A percentile compares a stretch with the other conserved stretches of the same genome.
Evolutionary conservation across 441 rosid genomes (phyloP).

Genomic region (Macaranga tanarius): DNA sequence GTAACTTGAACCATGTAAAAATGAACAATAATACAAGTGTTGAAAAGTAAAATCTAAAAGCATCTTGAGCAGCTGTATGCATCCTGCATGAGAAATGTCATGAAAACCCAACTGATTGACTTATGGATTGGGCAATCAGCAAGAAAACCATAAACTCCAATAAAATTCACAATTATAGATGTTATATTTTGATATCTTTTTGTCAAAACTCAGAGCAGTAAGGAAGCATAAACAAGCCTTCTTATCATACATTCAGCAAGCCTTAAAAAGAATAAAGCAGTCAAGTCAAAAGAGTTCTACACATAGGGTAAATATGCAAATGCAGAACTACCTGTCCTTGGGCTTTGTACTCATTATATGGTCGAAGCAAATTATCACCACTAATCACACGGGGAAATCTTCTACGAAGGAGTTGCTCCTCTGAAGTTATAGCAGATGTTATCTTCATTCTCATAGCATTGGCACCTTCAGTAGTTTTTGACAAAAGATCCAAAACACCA

Average conservation of each 20-base stretch:
- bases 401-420: constrained; percentile 93
- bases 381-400: constrained; percentile 90
- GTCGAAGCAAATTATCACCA: constrained; percentile 90
- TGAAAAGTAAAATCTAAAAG: neutral
- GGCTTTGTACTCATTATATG: constrained; percentile 82
- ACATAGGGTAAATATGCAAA: neutral
- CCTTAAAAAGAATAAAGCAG: neutral
- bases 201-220: neutral
- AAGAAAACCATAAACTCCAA: neutral
- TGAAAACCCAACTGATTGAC: neutral
- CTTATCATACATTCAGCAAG: neutral
- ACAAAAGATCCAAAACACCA: constrained; percentile 96
- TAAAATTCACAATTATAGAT: neutral
- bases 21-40: neutral
- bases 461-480: constrained; percentile 99
- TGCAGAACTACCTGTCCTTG: constrained; percentile 74
- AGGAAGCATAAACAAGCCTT: neutral
- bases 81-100: neutral
- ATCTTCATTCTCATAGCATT: constrained; percentile 99
- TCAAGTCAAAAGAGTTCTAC: neutral
- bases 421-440: constrained; percentile 94
- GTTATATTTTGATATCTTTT: neutral
- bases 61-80: neutral
- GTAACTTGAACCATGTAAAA: constrained; percentile 7
- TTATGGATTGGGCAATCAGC: neutral